A percentile compares a stretch with the other conserved stretches of the same genome.
Conservation (phyloP, 164 flowering plant genomes). For the Paratinospora sagittata region DNA sequence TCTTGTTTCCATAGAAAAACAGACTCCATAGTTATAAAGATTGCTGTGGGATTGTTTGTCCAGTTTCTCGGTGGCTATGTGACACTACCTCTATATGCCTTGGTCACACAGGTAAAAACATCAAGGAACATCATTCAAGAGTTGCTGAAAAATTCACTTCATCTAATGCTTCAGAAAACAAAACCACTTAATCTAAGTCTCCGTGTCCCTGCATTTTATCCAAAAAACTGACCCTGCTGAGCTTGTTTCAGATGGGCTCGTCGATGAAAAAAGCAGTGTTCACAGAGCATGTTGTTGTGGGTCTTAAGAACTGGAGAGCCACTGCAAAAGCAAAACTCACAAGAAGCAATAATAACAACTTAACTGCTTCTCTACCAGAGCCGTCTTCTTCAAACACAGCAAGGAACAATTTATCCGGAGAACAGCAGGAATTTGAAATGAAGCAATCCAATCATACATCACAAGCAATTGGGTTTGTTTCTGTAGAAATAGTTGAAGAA, state of each 20-base stretch:
- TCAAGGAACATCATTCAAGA: neutral
- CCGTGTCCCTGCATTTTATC: neutral
- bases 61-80: constrained; percentile 63
- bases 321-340: constrained; percentile 9
- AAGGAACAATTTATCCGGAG: neutral
- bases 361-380: neutral
- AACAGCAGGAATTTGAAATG: neutral
- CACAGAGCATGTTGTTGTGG: constrained; percentile 8
- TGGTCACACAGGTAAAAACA: constrained; percentile 65
- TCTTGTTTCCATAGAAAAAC: constrained; percentile 55
- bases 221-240: neutral
- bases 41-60: constrained; percentile 38
- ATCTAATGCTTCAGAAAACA: too few relatives aligned
- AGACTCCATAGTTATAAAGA: constrained; percentile 42
- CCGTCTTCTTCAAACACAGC: neutral
- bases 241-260: constrained; percentile 20
- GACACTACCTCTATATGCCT: constrained; percentile 60
- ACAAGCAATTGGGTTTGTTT: neutral
- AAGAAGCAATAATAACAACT: neutral
- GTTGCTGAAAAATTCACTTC: too few relatives aligned
- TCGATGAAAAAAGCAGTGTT: constrained; percentile 17
- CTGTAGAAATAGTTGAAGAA: neutral
- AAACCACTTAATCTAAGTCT: neutral
- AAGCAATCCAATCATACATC: neutral
- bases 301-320: constrained; percentile 13